Evolutionary conservation across 1,139 yeast genomes (phyloP).

Genomic region (Geotrichum carabidarum): DNA sequence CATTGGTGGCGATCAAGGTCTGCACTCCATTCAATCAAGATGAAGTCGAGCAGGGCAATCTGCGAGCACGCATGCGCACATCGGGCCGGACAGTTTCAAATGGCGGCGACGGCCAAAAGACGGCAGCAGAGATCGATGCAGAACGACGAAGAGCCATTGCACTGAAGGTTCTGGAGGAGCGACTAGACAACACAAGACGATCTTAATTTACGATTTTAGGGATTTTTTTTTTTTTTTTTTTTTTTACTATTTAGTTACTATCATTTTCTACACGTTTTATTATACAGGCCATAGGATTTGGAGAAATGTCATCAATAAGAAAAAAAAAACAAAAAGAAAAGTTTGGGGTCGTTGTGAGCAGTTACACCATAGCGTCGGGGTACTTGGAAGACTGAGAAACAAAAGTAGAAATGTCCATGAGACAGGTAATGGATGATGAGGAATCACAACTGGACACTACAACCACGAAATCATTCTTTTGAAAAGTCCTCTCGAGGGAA

Average conservation of each 20-base stretch:
- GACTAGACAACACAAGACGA: slow-evolving; percentile 32
- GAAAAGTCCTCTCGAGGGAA: background rate
- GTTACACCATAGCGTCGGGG: too few species aligned
- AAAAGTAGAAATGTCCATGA: background rate
- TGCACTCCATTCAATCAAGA: slow-evolving; percentile 66
- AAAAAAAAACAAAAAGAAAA: background rate
- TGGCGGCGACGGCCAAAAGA: slow-evolving; percentile 13
- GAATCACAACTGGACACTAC: background rate
- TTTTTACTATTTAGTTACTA: background rate
- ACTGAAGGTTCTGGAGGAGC: slow-evolving; percentile 71
- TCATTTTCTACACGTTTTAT: too few species aligned
- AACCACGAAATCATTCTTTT: slow-evolving; percentile 2
- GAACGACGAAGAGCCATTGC: slow-evolving; percentile 87
- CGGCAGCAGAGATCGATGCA: slow-evolving; percentile 45
- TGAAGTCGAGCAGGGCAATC: slow-evolving; percentile 66
- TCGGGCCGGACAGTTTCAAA: slow-evolving; percentile 32
- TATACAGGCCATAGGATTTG: too few species aligned
- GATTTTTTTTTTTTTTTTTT: background rate
- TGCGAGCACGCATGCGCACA: slow-evolving; percentile 45
- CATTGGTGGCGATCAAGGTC: slow-evolving; percentile 49
- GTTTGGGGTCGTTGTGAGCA: background rate
- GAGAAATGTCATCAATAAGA: background rate
- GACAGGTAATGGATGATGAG: slow-evolving; percentile 3
- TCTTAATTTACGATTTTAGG: background rate
- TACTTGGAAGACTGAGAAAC: background rate